A percentile compares a stretch with the other conserved stretches of the same genome.
These are phyloP conservation scores for Diplodia seriata DNA, from an alignment of 2,329 filamentous ascomycete species.

Conservation along the genomic window DNA sequence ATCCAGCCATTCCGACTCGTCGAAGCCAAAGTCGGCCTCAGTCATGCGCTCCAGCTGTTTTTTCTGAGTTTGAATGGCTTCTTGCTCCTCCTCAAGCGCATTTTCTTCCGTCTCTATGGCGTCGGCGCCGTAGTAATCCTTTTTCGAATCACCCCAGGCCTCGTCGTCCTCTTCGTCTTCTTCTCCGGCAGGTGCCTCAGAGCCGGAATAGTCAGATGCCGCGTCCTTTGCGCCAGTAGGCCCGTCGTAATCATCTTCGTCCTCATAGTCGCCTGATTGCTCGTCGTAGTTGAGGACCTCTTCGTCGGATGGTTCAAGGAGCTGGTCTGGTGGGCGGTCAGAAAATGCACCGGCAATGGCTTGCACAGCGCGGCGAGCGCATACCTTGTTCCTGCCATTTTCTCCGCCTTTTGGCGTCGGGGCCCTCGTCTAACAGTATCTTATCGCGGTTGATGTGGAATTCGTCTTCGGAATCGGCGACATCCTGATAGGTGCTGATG, in stretches of 20 bases:
- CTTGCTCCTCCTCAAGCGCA: conserved; percentile 89
- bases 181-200: conserved; percentile 54
- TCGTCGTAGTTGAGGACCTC: conserved; percentile 64
- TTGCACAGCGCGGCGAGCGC: conserved; percentile 33
- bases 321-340: conserved; percentile 55
- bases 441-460: conserved; percentile 88
- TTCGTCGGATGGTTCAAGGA: conserved; percentile 66
- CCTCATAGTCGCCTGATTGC: conserved; percentile 53
- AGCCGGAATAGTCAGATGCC: conserved; percentile 47
- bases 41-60: conserved; percentile 90
- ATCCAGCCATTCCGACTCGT: conserved; percentile 83
- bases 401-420: conserved; percentile 76
- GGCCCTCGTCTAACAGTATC: conserved; percentile 82
- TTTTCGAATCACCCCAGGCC: conserved; percentile 86
- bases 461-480: conserved; percentile 93
- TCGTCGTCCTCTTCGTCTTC: conserved; percentile 66
- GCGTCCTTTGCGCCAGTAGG: conserved; percentile 40
- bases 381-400: conserved; percentile 71
- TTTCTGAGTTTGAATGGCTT: conserved; percentile 85
- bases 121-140: conserved; percentile 94
- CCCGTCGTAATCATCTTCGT: conserved; percentile 48
- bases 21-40: conserved; percentile 91
- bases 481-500: conserved; percentile 73
- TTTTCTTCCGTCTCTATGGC: conserved; percentile 72
- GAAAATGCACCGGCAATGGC: background rate